Evolutionary conservation across 257 asterid genomes (phyloP).

Genomic region (Solanum pinnatisectum): DNA sequence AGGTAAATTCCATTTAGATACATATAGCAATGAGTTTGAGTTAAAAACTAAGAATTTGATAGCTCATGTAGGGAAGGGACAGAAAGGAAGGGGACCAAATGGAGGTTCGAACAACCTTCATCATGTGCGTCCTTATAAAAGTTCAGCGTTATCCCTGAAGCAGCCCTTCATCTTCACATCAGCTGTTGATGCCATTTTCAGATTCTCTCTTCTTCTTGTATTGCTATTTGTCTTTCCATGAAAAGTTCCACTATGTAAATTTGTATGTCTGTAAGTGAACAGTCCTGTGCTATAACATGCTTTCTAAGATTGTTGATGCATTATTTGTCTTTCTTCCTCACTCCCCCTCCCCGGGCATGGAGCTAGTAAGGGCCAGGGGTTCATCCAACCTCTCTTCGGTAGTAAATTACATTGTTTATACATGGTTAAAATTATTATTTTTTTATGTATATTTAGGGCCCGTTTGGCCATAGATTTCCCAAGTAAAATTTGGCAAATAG

Average conservation of each 20-base stretch:
- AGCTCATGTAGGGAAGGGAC: constrained; percentile 11
- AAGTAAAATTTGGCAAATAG: too few species aligned
- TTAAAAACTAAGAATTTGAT: background rate
- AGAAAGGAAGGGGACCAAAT: constrained; percentile 20
- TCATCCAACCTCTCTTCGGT: background rate
- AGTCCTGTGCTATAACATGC: background rate
- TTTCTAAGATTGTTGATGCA: background rate
- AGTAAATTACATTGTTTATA: background rate
- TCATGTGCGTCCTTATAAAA: constrained; percentile 1
- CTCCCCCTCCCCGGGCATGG: background rate
- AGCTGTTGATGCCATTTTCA: constrained; percentile 4
- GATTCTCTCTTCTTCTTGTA: constrained; percentile 7
- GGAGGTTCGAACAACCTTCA: constrained; percentile 40
- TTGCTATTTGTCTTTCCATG: constrained; percentile 4
- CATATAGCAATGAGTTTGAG: background rate
- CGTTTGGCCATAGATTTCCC: too few species aligned
- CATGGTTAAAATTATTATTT: too few species aligned
- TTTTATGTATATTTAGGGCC: too few species aligned
- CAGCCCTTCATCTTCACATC: background rate
- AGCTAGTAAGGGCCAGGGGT: background rate
- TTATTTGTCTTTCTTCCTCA: background rate
- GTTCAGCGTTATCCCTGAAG: constrained; percentile 1
- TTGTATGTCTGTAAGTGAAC: background rate
- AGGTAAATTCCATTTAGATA: background rate
- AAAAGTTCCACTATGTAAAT: background rate